phyloP scores from a whole-genome alignment of 2,329 filamentous ascomycete genomes.

The Pseudogymnoascus sp. region DNA sequence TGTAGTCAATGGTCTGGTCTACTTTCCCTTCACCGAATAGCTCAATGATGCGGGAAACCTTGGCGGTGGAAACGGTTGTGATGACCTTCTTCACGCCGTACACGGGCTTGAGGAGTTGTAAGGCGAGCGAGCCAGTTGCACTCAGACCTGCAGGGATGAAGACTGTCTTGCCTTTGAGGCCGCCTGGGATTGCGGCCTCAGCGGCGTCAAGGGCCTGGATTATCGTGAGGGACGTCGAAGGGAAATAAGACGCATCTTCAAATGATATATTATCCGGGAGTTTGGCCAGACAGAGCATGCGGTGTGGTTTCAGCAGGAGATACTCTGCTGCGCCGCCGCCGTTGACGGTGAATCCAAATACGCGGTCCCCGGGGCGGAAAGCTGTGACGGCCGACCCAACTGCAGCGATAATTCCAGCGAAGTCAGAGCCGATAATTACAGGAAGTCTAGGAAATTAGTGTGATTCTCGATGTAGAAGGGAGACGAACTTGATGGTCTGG shows the following conservation, averaged over 20 bases:
- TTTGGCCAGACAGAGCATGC: constrained; percentile 25
- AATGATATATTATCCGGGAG: constrained; percentile 36
- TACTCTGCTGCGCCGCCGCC: constrained; percentile 20
- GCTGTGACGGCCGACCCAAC: constrained; percentile 30
- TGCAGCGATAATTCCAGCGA: constrained; percentile 33
- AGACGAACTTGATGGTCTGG: constrained; percentile 44
- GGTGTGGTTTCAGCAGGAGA: constrained; percentile 33
- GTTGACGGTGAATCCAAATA: constrained; percentile 28
- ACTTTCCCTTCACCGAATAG: constrained; percentile 34
- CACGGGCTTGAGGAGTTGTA: constrained; percentile 39
- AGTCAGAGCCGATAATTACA: constrained; percentile 38
- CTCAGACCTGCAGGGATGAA: constrained; percentile 34
- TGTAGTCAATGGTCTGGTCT: constrained; percentile 38
- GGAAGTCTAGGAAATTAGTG: constrained; percentile 30
- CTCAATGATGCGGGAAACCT: constrained; percentile 33
- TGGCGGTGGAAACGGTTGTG: constrained; percentile 39
- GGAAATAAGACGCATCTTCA: constrained; percentile 35
- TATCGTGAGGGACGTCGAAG: constrained; percentile 35
- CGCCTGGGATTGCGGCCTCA: constrained; percentile 27
- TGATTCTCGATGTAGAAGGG: constrained; percentile 34
- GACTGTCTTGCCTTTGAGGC: constrained; percentile 35
- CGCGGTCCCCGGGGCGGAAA: constrained; percentile 35
- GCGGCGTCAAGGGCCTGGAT: constrained; percentile 33
- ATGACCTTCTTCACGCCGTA: constrained; percentile 40
- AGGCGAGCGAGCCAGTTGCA: constrained; percentile 33